Conservation (phyloP, 208 protist species). For the Jaenimonas drosophilae region DNA sequence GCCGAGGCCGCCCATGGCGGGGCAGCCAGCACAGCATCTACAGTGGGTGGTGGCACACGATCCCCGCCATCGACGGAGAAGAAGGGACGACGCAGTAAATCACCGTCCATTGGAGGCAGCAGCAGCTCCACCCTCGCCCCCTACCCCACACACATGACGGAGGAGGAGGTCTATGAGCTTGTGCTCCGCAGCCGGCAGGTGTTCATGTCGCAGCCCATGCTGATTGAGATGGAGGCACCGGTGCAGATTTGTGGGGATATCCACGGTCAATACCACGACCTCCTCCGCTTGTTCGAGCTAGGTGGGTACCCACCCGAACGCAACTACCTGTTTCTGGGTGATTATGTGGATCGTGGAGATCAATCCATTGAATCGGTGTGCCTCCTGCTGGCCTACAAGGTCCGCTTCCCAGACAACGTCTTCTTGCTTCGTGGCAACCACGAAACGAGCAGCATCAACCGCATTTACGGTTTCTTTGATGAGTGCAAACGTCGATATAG, state of each 20-base stretch:
- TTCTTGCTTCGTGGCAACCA: constrained; percentile 98
- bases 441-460: constrained; percentile 96
- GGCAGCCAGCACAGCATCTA: not conserved
- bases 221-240: constrained; percentile 74
- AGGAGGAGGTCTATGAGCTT: constrained; percentile 65
- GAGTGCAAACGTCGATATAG: constrained; percentile 97
- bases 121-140: no score
- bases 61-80: no score
- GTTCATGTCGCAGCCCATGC: constrained; percentile 85
- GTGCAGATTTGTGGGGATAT: constrained; percentile 93
- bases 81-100: no score
- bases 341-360: constrained; percentile 97
- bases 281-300: constrained; percentile 97
- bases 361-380: constrained; percentile 91
- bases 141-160: no score
- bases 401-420: constrained; percentile 96
- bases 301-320: constrained; percentile 94
- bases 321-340: constrained; percentile 98
- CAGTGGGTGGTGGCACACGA: not conserved
- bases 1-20: constrained; percentile 7
- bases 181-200: constrained; percentile 68
- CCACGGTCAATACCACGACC: constrained; percentile 98
- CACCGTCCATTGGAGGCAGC: no score
- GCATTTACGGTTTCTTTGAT: constrained; percentile 98
- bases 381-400: constrained; percentile 91